Evolutionary conservation across 2,329 filamentous ascomycete species (phyloP).

Genomic region (Chlorencoelia australis): DNA sequence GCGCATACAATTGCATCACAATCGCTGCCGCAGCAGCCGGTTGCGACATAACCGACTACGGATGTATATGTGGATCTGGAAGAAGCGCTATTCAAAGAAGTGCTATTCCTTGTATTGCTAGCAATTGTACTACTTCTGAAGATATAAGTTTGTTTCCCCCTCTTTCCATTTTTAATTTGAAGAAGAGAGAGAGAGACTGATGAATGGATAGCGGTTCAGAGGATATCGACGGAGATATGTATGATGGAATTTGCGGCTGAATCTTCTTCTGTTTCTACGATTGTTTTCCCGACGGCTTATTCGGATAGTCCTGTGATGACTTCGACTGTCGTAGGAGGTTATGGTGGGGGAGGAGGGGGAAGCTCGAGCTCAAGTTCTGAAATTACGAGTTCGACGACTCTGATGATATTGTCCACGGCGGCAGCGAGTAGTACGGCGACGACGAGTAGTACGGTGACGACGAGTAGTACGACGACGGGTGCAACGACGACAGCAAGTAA

Average conservation of each 20-base stretch:
- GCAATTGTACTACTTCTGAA: conserved; percentile 13
- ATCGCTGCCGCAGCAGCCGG: conserved; percentile 11
- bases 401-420: not conserved
- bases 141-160: conserved; percentile 16
- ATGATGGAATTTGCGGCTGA: not conserved
- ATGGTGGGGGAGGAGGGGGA: too few species aligned
- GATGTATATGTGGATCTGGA: conserved; percentile 17
- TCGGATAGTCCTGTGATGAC: not conserved
- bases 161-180: not conserved
- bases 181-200: not conserved
- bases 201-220: not conserved
- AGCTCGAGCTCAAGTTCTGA: conserved; percentile 1
- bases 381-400: not conserved
- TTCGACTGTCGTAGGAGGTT: not conserved
- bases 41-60: conserved; percentile 14
- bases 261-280: conserved; percentile 1
- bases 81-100: conserved; percentile 11
- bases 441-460: not conserved
- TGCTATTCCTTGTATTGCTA: conserved; percentile 18
- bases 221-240: conserved; percentile 1
- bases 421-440: not conserved
- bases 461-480: not conserved
- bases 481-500: not conserved
- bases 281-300: not conserved
- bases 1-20: conserved; percentile 15